phyloP scores from a whole-genome alignment of 495 filamentous ascomycete species.

The Penicillium samsonianum region DNA sequence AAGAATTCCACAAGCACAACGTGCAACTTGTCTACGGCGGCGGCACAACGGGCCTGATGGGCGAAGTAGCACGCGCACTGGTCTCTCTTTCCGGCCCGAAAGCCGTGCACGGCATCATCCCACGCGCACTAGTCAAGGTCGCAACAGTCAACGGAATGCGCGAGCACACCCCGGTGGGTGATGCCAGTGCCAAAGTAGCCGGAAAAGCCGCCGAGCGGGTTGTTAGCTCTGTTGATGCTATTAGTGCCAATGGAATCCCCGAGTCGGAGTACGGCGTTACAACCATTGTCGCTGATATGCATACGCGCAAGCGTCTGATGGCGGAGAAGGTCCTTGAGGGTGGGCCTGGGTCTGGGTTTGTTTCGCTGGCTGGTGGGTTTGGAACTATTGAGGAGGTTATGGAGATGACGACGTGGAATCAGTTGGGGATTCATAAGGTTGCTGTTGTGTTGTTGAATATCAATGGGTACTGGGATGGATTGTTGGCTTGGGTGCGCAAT shows the following conservation, averaged over 20 bases:
- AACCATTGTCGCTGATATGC: constrained; percentile 92
- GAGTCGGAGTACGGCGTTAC: constrained; percentile 75
- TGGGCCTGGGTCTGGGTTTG: constrained; percentile 82
- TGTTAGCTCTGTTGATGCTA: constrained; percentile 26
- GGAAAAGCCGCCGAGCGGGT: constrained; percentile 46
- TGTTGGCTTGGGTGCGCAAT: constrained; percentile 78
- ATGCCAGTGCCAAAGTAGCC: constrained; percentile 1
- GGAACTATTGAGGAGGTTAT: constrained; percentile 96
- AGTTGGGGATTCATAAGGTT: constrained; percentile 85
- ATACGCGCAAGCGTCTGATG: constrained; percentile 92
- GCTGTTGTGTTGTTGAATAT: constrained; percentile 83
- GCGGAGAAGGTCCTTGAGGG: constrained; percentile 79
- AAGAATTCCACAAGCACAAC: constrained; percentile 68
- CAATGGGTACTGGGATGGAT: constrained; percentile 86
- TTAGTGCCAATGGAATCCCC: constrained; percentile 53
- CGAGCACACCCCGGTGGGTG: constrained; percentile 27
- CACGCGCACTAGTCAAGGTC: constrained; percentile 76
- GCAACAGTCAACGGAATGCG: constrained; percentile 55
- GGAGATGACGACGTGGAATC: constrained; percentile 97
- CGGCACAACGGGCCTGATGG: constrained; percentile 93
- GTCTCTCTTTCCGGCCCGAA: constrained; percentile 78
- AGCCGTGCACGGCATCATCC: constrained; percentile 91
- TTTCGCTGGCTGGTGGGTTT: constrained; percentile 86
- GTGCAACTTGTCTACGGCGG: constrained; percentile 90
- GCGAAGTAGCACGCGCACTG: constrained; percentile 84